Evolutionary conservation across 169 alveolate genomes (phyloP).

Genomic region (Sarcocystis neurona): DNA sequence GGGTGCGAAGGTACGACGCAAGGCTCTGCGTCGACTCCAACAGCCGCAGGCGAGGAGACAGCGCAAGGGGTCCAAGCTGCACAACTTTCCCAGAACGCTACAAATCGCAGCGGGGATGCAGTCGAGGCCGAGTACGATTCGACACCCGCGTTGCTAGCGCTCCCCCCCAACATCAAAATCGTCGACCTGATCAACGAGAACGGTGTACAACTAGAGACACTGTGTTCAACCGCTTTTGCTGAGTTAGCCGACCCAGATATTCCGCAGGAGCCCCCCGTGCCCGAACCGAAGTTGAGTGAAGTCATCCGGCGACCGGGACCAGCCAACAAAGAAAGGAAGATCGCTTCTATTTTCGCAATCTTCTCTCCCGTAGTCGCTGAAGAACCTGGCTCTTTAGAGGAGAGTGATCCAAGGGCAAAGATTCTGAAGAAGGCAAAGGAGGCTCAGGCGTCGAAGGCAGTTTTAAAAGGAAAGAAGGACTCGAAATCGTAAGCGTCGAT

Average conservation of each 20-base stretch:
- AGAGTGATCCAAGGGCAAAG: neutral
- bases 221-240: too few relatives aligned
- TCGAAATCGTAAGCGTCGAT: neutral
- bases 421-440: conserved; percentile 41
- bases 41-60: conserved; percentile 70
- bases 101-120: too few relatives aligned
- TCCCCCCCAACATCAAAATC: too few relatives aligned
- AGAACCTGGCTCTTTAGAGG: neutral
- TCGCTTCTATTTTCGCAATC: neutral
- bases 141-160: too few relatives aligned
- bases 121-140: too few relatives aligned
- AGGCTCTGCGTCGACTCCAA: too few relatives aligned
- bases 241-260: conserved; percentile 25
- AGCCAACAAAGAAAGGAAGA: neutral
- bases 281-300: conserved; percentile 44
- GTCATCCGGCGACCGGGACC: conserved; percentile 45
- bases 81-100: too few relatives aligned
- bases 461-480: neutral
- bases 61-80: neutral
- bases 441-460: neutral
- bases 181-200: too few relatives aligned
- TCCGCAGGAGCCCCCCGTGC: conserved; percentile 63
- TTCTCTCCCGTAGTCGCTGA: neutral
- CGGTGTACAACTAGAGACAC: too few relatives aligned
- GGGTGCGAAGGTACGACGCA: too few relatives aligned